phyloP scores from a whole-genome alignment of 2,329 filamentous ascomycete species.

The Xylariales sp. region DNA sequence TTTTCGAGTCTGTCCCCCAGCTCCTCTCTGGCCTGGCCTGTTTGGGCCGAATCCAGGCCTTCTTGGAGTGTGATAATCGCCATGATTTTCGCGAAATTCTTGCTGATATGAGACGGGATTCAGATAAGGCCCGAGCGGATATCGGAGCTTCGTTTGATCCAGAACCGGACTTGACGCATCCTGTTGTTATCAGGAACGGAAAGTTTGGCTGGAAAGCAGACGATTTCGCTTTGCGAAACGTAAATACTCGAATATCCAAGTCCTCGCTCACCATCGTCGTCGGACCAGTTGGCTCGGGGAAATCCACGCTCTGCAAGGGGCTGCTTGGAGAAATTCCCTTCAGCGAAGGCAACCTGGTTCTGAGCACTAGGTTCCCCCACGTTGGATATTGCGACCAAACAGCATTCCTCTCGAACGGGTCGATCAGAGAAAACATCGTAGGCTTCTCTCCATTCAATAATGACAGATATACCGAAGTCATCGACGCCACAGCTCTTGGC shows the following conservation, averaged over 20 bases:
- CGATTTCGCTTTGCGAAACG: slow-evolving; percentile 21
- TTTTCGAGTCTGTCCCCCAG: slow-evolving; percentile 33
- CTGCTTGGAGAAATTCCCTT: slow-evolving; percentile 33
- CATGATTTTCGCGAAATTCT: slow-evolving; percentile 4
- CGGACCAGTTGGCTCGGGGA: slow-evolving; percentile 40
- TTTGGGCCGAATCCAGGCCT: slow-evolving; percentile 34
- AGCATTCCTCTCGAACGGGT: slow-evolving; percentile 31
- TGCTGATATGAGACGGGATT: background rate
- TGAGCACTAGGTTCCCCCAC: slow-evolving; percentile 16
- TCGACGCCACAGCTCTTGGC: slow-evolving; percentile 21
- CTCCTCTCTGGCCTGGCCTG: slow-evolving; percentile 35
- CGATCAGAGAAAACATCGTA: slow-evolving; percentile 26
- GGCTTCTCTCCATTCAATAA: slow-evolving; percentile 22
- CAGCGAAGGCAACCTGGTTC: slow-evolving; percentile 18
- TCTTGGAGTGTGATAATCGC: slow-evolving; percentile 21
- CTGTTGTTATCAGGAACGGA: slow-evolving; percentile 19
- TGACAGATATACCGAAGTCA: slow-evolving; percentile 22
- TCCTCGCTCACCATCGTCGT: slow-evolving; percentile 33
- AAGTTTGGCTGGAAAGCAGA: slow-evolving; percentile 30
- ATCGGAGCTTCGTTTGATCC: background rate
- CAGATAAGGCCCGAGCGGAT: background rate
- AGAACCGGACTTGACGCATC: slow-evolving; percentile 2
- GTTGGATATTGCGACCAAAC: slow-evolving; percentile 35
- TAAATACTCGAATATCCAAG: slow-evolving; percentile 28
- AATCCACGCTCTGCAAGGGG: slow-evolving; percentile 37